These are phyloP conservation scores for Diaporthe humulicola DNA, from an alignment of 2,329 filamentous ascomycete genomes.

Conservation along the genomic window DNA sequence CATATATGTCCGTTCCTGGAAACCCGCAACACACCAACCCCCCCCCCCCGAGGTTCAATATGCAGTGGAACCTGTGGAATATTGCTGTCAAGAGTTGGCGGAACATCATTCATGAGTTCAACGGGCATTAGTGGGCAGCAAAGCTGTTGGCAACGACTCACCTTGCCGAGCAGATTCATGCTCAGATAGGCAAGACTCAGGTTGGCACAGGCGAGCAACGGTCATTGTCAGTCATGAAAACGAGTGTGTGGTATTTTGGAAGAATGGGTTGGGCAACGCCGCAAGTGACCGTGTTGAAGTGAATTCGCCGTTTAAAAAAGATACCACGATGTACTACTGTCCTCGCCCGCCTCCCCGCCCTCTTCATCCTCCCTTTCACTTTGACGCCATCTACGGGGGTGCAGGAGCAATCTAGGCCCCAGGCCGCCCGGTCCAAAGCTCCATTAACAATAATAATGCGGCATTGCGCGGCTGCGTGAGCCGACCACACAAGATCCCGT, in stretches of 20 bases:
- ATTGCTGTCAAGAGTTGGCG: neutral
- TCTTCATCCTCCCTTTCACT: neutral
- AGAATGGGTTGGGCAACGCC: neutral
- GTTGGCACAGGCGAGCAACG: neutral
- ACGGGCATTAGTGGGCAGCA: no score
- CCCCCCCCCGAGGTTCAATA: no score
- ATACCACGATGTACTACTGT: conserved; percentile 17
- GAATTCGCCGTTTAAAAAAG: conserved; percentile 31
- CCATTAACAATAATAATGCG: conserved; percentile 22
- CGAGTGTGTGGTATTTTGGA: conserved; percentile 19
- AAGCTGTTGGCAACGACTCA: neutral
- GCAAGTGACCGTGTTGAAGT: conserved; percentile 26
- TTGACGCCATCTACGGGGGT: conserved; percentile 17
- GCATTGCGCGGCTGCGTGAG: neutral
- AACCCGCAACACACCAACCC: no score
- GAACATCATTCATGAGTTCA: neutral
- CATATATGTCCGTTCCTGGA: neutral
- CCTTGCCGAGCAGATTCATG: no score
- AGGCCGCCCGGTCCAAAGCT: neutral
- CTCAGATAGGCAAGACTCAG: no score
- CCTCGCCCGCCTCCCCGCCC: neutral
- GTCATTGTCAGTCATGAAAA: neutral
- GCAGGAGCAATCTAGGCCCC: conserved; percentile 7
- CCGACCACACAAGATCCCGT: neutral
- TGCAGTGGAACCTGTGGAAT: neutral